These are phyloP conservation scores for Arxiozyma slooffiae DNA, from an alignment of 1,139 yeast species.

Conservation along the genomic window DNA sequence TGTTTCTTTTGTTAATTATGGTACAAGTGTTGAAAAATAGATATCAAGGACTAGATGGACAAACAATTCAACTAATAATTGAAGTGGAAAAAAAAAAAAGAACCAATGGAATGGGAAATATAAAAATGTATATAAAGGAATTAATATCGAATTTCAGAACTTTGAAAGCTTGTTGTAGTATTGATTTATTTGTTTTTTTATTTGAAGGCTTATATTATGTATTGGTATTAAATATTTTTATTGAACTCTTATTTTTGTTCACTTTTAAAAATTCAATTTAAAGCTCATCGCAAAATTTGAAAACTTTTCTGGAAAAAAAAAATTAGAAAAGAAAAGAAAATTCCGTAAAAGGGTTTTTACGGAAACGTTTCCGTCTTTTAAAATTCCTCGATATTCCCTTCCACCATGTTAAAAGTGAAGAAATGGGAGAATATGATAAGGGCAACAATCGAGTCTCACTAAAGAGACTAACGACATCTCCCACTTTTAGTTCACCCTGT, in stretches of 20 bases:
- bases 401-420: neutral
- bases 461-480: neutral
- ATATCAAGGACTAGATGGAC: neutral
- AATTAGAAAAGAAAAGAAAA: too few species aligned
- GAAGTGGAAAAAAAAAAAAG: neutral
- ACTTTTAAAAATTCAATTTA: neutral
- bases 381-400: too few species aligned
- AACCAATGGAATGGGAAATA: neutral
- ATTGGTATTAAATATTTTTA: too few species aligned
- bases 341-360: neutral
- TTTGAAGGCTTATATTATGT: too few species aligned
- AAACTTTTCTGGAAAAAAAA: neutral
- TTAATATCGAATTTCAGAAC: too few species aligned
- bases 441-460: neutral
- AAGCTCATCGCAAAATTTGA: neutral
- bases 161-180: too few species aligned
- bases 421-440: neutral
- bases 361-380: neutral
- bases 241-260: neutral
- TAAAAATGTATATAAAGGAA: too few species aligned
- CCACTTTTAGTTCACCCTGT: too few species aligned
- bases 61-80: neutral
- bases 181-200: too few species aligned
- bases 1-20: too few species aligned
- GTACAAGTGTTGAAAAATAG: neutral